These are phyloP conservation scores for Boletus semigastroideus DNA, from an alignment of 1,284 basidiomycete species.

Conservation along the genomic window DNA sequence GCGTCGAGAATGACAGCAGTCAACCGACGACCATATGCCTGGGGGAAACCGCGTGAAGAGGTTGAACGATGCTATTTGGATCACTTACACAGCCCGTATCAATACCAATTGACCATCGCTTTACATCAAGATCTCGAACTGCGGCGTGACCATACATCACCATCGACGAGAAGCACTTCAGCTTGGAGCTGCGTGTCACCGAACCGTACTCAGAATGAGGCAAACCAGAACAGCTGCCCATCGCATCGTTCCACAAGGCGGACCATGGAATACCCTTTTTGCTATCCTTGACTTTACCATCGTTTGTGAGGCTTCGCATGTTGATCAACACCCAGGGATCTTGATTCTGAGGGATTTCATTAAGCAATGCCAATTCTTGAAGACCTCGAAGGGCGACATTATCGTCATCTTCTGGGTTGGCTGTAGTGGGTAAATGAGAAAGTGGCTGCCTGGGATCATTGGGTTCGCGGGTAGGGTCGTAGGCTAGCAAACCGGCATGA, in stretches of 20 bases:
- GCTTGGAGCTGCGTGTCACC: conserved; percentile 19
- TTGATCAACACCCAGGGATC: conserved; percentile 77
- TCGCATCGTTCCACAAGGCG: conserved; percentile 69
- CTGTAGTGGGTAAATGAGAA: conserved; percentile 52
- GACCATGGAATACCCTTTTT: conserved; percentile 72
- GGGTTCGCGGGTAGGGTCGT: conserved; percentile 54
- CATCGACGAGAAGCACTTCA: conserved; percentile 70
- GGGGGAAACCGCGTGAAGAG: conserved; percentile 1
- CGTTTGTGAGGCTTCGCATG: conserved; percentile 64
- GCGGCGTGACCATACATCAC: conserved; percentile 87
- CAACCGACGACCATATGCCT: conserved; percentile 53
- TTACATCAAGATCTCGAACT: conserved; percentile 70
- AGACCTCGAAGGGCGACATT: conserved; percentile 38
- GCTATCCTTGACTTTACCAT: conserved; percentile 55
- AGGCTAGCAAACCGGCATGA: conserved; percentile 80
- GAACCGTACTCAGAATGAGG: conserved; percentile 15
- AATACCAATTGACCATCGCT: conserved; percentile 76
- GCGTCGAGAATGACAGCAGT: conserved; percentile 57
- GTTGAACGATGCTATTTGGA: neutral
- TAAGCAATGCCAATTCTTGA: conserved; percentile 63
- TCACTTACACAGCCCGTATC: conserved; percentile 78
- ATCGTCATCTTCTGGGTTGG: conserved; percentile 25
- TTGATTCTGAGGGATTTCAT: conserved; percentile 68
- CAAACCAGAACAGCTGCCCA: conserved; percentile 65
- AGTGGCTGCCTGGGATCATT: conserved; percentile 64